phyloP scores from a whole-genome alignment of 2,329 filamentous ascomycete species.

The Furcasterigmium sp. region DNA sequence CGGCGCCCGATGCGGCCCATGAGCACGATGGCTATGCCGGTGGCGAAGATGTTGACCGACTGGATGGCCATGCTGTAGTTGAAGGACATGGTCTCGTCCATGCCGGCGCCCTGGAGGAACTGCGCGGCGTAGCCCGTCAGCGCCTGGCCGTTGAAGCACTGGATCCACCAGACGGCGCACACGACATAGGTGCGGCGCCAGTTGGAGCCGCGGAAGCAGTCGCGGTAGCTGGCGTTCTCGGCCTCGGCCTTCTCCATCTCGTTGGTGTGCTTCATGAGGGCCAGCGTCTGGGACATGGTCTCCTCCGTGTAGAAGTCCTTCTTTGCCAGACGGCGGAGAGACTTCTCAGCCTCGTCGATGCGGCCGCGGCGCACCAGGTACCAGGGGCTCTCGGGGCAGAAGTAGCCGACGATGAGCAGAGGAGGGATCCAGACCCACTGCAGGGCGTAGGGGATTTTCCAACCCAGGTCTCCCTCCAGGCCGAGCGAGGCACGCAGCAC shows the following conservation, averaged over 20 bases:
- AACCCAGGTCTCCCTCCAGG: slow-evolving; percentile 21
- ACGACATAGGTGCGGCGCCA: slow-evolving; percentile 32
- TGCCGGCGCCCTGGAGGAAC: slow-evolving; percentile 35
- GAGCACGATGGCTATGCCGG: slow-evolving; percentile 29
- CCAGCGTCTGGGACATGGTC: slow-evolving; percentile 31
- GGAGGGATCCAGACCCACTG: slow-evolving; percentile 28
- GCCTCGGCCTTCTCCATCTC: slow-evolving; percentile 20
- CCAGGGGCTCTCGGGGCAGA: slow-evolving; percentile 44
- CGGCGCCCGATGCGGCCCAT: slow-evolving; percentile 32
- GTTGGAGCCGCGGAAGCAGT: slow-evolving; percentile 38
- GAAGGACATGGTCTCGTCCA: slow-evolving; percentile 28
- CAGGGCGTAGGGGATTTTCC: slow-evolving; percentile 16
- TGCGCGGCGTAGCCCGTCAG: slow-evolving; percentile 28
- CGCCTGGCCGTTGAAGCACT: slow-evolving; percentile 29
- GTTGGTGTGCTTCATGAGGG: slow-evolving; percentile 40
- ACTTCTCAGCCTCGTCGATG: slow-evolving; percentile 30
- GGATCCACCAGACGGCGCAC: slow-evolving; percentile 30
- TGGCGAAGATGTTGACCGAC: slow-evolving; percentile 35
- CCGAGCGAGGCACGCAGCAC: slow-evolving; percentile 28
- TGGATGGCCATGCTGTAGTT: slow-evolving; percentile 42
- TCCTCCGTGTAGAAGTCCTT: slow-evolving; percentile 36
- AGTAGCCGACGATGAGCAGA: slow-evolving; percentile 25
- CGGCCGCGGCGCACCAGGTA: slow-evolving; percentile 36
- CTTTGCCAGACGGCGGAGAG: slow-evolving; percentile 29
- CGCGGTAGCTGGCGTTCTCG: slow-evolving; percentile 28